Evolutionary conservation across 2,329 filamentous ascomycete species (phyloP).

Genomic region (Sporothrix globosa): DNA sequence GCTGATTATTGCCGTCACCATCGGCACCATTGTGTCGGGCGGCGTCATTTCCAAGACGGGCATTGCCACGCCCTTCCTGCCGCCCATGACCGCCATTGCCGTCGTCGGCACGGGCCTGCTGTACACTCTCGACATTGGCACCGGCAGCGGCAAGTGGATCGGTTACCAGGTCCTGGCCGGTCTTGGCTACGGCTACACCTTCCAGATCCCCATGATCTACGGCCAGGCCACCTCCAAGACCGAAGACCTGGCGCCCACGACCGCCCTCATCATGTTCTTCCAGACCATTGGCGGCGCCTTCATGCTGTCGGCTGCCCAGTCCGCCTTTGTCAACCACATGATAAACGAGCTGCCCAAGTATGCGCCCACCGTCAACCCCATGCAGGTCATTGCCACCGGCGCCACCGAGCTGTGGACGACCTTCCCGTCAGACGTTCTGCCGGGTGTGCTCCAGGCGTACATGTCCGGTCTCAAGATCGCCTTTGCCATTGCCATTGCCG

Average conservation of each 20-base stretch:
- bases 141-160: slow-evolving; percentile 47
- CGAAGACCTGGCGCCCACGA: slow-evolving; percentile 47
- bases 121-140: slow-evolving; percentile 45
- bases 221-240: slow-evolving; percentile 42
- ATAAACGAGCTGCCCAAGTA: slow-evolving; percentile 38
- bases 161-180: slow-evolving; percentile 55
- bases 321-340: slow-evolving; percentile 47
- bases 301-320: slow-evolving; percentile 51
- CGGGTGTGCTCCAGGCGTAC: slow-evolving; percentile 59
- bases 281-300: slow-evolving; percentile 55
- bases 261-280: slow-evolving; percentile 47
- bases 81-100: slow-evolving; percentile 42
- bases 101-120: slow-evolving; percentile 46
- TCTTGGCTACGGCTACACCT: slow-evolving; percentile 49
- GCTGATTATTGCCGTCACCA: slow-evolving; percentile 45
- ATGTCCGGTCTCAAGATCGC: slow-evolving; percentile 49
- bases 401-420: slow-evolving; percentile 55
- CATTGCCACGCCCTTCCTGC: slow-evolving; percentile 45
- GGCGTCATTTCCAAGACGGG: slow-evolving; percentile 42
- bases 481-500: slow-evolving; percentile 35
- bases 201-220: slow-evolving; percentile 52
- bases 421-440: slow-evolving; percentile 51
- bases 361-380: slow-evolving; percentile 31
- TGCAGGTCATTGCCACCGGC: slow-evolving; percentile 43
- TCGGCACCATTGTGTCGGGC: slow-evolving; percentile 46